Base-by-base conservation (phyloP, 176 grass and related monocot genomes). In the Canna indica region DNA sequence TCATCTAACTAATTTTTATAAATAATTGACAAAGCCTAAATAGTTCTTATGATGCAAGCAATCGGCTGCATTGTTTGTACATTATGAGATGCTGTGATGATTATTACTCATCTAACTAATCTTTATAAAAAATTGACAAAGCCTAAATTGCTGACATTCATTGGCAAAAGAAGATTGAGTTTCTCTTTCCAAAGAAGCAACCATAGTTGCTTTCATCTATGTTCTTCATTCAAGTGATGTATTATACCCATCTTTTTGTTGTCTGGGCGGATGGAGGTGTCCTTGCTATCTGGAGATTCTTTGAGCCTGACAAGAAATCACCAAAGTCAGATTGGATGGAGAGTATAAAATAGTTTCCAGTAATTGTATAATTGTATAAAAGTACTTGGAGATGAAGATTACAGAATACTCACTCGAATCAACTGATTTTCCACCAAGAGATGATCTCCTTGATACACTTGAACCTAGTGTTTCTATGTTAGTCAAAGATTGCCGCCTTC, bases 371-470 rank as follows among this genome's bases (percentile, higher is more conserved):
- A 50, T 50, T 18, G 20, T 50, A 14, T 14, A 7, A 11, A 47
- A 47, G 12, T 47, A 47, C 15, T 47, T 2, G 44, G 15, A 47
- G 44, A 11, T 47, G 44, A 14, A 47, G 12, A 47, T n/a, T 48
- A 48, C 46, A 9, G 2, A 15, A 2, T 59, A 90, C 84, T 90
- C 71, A 86, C 88, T 64, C 70, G 74, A 81, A 79, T 84, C 81
- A 1, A 82, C 78, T 39, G 48, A 72, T 26, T 78, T 86, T 34
- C 79, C 88, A 82, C 92, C 92, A 59, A 96, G 85, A 8, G 92
- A 96, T 22, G 92, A 85, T 80, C 92, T 91, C 47, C 88, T 85
- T 58, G 83, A 82, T 74, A 54, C 78, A 83, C 80, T 84, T 35
- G 57, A 74, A 25, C 71, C 48, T 13, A 62, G 30, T 44, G 75